Conservation (phyloP, 2,329 filamentous ascomycete species). For the Cordyceps pruinosa region DNA sequence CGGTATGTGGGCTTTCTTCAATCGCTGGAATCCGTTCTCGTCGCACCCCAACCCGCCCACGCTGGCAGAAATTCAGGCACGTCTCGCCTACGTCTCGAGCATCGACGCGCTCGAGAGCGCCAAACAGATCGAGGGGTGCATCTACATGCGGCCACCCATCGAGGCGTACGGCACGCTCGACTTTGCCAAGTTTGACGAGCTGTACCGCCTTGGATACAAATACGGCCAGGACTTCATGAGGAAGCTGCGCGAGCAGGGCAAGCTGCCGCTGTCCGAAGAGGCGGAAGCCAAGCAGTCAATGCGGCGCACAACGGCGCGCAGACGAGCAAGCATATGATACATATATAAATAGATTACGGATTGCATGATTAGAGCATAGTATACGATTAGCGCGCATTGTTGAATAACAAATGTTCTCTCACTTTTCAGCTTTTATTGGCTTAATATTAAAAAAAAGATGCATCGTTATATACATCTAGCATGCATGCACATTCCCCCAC, state of each 20-base stretch:
- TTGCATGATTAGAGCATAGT: background rate
- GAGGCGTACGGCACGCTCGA: conserved; percentile 91
- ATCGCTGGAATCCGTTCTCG: conserved; percentile 96
- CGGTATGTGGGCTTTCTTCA: conserved; percentile 89
- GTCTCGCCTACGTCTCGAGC: conserved; percentile 88
- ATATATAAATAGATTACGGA: background rate
- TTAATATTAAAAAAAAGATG: background rate
- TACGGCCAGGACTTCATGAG: conserved; percentile 78
- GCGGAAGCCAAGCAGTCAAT: conserved; percentile 71
- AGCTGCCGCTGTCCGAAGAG: conserved; percentile 63
- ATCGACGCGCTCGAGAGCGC: conserved; percentile 91
- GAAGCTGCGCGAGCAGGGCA: conserved; percentile 69
- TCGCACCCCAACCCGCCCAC: conserved; percentile 86
- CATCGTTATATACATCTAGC: background rate
- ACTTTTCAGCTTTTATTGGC: too few relatives aligned
- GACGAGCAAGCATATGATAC: conserved; percentile 70
- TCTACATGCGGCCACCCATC: conserved; percentile 94
- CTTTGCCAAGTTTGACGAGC: conserved; percentile 96
- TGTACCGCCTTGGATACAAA: conserved; percentile 80
- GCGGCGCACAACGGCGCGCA: conserved; percentile 70
- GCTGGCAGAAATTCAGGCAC: conserved; percentile 88
- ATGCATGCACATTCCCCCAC: background rate
- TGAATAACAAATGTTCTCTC: too few relatives aligned
- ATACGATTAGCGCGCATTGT: background rate
- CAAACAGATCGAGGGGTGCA: conserved; percentile 81